Conservation (phyloP, 1,284 basidiomycete genomes). For the Tranzscheliella williamsii region DNA sequence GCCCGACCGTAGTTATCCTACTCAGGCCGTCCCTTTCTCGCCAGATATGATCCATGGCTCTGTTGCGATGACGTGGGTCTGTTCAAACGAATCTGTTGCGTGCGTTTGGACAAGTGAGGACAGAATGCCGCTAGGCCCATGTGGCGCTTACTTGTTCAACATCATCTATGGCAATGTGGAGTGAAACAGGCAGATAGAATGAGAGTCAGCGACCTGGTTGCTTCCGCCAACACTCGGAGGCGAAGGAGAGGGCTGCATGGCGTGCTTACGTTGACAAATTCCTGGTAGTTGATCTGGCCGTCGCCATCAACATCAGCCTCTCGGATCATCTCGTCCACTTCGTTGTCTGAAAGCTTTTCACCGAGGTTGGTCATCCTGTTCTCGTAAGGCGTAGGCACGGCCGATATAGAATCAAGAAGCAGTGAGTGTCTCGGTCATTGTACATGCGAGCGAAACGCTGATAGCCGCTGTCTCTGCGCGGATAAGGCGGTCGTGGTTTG, state of each 20-base stretch:
- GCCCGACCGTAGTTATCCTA: no score
- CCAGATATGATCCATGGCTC: no score
- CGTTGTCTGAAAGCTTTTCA: constrained; percentile 87
- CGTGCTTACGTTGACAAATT: constrained; percentile 64
- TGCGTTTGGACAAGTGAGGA: no score
- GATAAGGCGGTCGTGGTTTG: no score
- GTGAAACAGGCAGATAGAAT: neutral
- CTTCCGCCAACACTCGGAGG: neutral
- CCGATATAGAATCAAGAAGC: neutral
- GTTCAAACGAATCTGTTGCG: no score
- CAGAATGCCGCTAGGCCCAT: neutral
- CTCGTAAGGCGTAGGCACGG: neutral
- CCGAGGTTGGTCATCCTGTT: constrained; percentile 59
- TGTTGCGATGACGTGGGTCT: no score
- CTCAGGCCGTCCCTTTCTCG: no score
- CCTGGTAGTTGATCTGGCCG: constrained; percentile 74
- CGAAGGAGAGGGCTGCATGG: neutral
- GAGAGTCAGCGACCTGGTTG: neutral
- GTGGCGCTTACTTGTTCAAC: constrained; percentile 52
- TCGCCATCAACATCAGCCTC: constrained; percentile 96
- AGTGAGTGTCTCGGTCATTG: no score
- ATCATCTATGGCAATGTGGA: constrained; percentile 47
- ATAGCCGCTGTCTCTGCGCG: neutral
- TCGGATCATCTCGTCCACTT: constrained; percentile 98
- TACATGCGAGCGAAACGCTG: no score